These are phyloP conservation scores for Rheum nobile DNA, from an alignment of 148 eudicot genomes.

Conservation along the genomic window DNA sequence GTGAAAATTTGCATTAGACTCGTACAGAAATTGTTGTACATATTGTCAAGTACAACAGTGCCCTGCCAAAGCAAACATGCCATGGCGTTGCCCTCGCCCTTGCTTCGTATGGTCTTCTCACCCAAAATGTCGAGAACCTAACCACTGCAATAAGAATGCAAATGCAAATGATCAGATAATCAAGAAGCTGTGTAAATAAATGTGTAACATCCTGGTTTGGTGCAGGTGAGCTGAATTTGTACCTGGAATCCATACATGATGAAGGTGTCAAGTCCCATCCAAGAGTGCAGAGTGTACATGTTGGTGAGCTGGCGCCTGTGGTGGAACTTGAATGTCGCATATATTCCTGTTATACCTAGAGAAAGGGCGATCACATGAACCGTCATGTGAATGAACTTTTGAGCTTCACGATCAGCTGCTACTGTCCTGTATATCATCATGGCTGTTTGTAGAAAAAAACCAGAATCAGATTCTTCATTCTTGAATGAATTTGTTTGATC, in stretches of 20 bases:
- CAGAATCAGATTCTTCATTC: too few relatives aligned
- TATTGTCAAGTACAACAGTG: conserved; percentile 55
- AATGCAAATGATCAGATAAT: neutral
- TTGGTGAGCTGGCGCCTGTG: conserved; percentile 16
- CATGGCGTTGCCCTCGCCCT: conserved; percentile 38
- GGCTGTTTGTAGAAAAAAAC: too few relatives aligned
- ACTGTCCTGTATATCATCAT: too few relatives aligned
- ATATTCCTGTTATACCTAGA: too few relatives aligned
- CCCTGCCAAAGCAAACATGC: conserved; percentile 56
- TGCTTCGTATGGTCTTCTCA: conserved; percentile 23
- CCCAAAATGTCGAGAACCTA: conserved; percentile 37
- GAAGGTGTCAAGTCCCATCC: conserved; percentile 77
- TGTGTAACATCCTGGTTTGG: neutral
- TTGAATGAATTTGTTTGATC: too few relatives aligned
- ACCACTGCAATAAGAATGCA: conserved; percentile 42
- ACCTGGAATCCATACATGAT: conserved; percentile 66
- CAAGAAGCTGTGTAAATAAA: neutral
- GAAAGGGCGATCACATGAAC: too few relatives aligned
- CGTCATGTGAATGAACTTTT: too few relatives aligned
- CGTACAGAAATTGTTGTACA: conserved; percentile 45
- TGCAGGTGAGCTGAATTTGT: neutral
- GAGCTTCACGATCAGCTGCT: too few relatives aligned
- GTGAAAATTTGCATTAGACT: too few relatives aligned
- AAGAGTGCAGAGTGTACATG: conserved; percentile 68
- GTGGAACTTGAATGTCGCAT: conserved; percentile 77